A percentile compares a stretch with the other conserved stretches of the same genome.
Evolutionary conservation across 2,329 filamentous ascomycete genomes (phyloP).

Genomic region (Botryosphaeria dothidea): DNA sequence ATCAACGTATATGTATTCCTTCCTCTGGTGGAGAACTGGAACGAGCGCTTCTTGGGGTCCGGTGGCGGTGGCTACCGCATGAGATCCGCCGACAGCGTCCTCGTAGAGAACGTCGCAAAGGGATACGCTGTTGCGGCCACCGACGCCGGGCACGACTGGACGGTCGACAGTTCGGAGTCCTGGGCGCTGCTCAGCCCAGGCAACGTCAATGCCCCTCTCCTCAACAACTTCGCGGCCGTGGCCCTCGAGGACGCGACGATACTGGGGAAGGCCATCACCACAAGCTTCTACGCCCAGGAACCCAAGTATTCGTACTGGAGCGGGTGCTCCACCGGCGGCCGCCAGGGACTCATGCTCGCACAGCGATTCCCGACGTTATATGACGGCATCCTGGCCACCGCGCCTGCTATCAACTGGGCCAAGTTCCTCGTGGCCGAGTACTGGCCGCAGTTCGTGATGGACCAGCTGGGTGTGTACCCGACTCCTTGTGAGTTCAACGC

Average conservation of each 20-base stretch:
- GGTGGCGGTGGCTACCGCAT: constrained; percentile 26
- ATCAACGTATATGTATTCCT: constrained; percentile 36
- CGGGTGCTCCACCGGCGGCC: constrained; percentile 41
- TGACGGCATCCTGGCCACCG: constrained; percentile 43
- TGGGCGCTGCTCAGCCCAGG: constrained; percentile 23
- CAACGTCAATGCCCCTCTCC: constrained; percentile 12
- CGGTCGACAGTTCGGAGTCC: neutral
- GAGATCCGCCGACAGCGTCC: neutral
- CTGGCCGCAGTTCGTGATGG: constrained; percentile 35
- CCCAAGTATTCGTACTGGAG: constrained; percentile 39
- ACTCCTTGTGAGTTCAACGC: constrained; percentile 22
- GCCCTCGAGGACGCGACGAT: constrained; percentile 23
- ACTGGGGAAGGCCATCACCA: constrained; percentile 19
- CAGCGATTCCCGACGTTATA: constrained; percentile 40
- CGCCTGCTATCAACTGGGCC: constrained; percentile 42
- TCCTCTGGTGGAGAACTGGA: constrained; percentile 30
- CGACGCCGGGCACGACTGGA: constrained; percentile 16
- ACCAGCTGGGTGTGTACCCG: constrained; percentile 27
- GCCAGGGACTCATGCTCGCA: constrained; percentile 40
- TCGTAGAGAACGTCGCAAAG: neutral
- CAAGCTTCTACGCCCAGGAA: constrained; percentile 21
- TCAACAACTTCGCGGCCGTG: constrained; percentile 16
- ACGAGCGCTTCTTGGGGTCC: constrained; percentile 23
- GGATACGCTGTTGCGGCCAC: neutral
- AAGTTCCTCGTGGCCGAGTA: constrained; percentile 26